Evolutionary conservation across 768 basidiomycete species (phyloP).

Genomic region (Stropharia rugosoannulata): DNA sequence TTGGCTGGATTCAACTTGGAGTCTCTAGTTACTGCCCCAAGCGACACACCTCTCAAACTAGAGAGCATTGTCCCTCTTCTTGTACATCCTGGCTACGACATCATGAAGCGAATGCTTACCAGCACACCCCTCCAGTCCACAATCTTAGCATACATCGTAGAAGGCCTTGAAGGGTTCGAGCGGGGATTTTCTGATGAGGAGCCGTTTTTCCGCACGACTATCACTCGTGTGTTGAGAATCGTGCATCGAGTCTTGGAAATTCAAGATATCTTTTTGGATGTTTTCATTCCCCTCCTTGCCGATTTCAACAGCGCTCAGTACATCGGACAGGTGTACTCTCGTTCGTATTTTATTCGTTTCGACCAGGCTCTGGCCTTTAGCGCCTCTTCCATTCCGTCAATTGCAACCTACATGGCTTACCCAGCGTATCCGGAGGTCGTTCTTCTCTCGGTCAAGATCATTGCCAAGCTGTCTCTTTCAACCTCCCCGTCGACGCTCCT

Average conservation of each 20-base stretch:
- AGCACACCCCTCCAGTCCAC: constrained; percentile 69
- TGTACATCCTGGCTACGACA: constrained; percentile 84
- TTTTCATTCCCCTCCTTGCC: constrained; percentile 74
- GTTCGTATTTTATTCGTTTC: constrained; percentile 70
- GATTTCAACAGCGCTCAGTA: constrained; percentile 54
- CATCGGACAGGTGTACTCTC: constrained; percentile 54
- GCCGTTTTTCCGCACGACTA: constrained; percentile 69
- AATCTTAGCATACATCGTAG: constrained; percentile 77
- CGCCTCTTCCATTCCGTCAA: constrained; percentile 71
- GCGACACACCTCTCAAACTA: constrained; percentile 49
- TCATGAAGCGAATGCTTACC: constrained; percentile 78
- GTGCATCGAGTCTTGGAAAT: constrained; percentile 79
- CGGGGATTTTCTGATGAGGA: constrained; percentile 68
- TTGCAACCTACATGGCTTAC: constrained; percentile 78
- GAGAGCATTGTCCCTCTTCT: constrained; percentile 58
- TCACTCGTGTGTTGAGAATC: constrained; percentile 80
- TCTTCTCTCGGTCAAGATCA: constrained; percentile 76
- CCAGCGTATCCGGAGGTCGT: constrained; percentile 71
- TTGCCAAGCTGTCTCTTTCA: constrained; percentile 65
- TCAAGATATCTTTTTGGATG: constrained; percentile 88
- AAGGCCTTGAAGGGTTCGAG: constrained; percentile 77
- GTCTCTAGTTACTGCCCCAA: constrained; percentile 56
- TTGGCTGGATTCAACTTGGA: constrained; percentile 83
- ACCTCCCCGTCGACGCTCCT: constrained; percentile 71
- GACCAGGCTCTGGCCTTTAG: constrained; percentile 75